These are phyloP conservation scores for Ceratopteris richardii DNA, from an alignment of 75 land plant species.

Conservation along the genomic window DNA sequence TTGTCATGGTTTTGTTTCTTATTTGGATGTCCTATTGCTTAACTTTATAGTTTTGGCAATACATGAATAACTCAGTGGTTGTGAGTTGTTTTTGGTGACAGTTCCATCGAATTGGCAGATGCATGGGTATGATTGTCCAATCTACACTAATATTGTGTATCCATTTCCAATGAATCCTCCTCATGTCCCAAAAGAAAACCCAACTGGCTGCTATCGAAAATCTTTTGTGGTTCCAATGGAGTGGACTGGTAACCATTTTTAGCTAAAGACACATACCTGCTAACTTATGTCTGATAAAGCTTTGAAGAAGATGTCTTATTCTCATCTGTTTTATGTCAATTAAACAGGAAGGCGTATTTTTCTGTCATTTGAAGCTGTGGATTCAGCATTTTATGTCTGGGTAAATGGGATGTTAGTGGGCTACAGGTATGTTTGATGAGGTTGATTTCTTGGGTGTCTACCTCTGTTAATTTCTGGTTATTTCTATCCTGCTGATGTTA, in stretches of 20 bases:
- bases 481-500: too few species aligned
- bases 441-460: too few species aligned
- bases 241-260: slow-evolving; percentile 58
- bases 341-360: slow-evolving; percentile 71
- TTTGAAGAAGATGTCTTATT: too few species aligned
- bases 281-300: background rate
- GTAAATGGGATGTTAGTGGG: slow-evolving; percentile 80
- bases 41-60: too few species aligned
- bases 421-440: slow-evolving; percentile 57
- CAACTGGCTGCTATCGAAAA: slow-evolving; percentile 92
- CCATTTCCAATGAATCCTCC: slow-evolving; percentile 94
- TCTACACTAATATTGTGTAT: slow-evolving; percentile 79
- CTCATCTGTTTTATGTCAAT: background rate
- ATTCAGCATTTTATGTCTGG: slow-evolving; percentile 94
- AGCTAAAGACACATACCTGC: background rate
- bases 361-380: slow-evolving; percentile 90
- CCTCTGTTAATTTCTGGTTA: too few species aligned
- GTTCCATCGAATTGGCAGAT: slow-evolving; percentile 99
- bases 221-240: slow-evolving; percentile 59
- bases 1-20: too few species aligned
- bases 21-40: too few species aligned
- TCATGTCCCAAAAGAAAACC: slow-evolving; percentile 64
- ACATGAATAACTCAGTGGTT: too few species aligned
- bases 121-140: slow-evolving; percentile 94
- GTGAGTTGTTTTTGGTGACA: slow-evolving; percentile 20